phyloP scores from a whole-genome alignment of 1,284 basidiomycete species.

The Inonotus hispidus region DNA sequence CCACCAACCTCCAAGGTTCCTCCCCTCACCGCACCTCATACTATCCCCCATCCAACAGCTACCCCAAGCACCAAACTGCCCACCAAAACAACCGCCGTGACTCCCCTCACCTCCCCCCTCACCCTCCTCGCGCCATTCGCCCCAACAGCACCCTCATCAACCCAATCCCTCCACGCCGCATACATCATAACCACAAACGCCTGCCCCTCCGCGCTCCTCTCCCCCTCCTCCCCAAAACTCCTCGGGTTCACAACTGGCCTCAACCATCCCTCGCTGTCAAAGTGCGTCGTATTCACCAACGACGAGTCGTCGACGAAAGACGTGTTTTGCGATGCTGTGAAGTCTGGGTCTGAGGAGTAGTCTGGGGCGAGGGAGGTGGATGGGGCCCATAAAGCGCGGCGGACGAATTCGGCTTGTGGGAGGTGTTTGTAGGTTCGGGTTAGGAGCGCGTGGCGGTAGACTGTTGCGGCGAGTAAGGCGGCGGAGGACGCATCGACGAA shows the following conservation, averaged over 20 bases:
- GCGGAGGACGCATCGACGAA: slow-evolving; percentile 77
- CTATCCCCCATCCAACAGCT: neutral
- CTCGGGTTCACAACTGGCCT: slow-evolving; percentile 69
- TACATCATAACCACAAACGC: slow-evolving; percentile 72
- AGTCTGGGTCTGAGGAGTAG: neutral
- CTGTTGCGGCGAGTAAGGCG: slow-evolving; percentile 71
- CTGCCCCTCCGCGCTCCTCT: slow-evolving; percentile 52
- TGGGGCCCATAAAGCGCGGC: slow-evolving; percentile 42
- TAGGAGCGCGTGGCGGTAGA: slow-evolving; percentile 63
- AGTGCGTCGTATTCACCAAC: slow-evolving; percentile 35
- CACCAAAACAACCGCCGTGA: neutral
- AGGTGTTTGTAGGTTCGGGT: slow-evolving; percentile 44
- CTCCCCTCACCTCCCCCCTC: neutral
- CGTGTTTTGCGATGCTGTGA: slow-evolving; percentile 13
- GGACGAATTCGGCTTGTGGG: slow-evolving; percentile 51
- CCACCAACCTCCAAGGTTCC: too few species aligned
- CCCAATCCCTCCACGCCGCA: slow-evolving; percentile 70
- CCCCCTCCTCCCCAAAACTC: slow-evolving; percentile 42
- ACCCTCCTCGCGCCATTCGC: slow-evolving; percentile 16
- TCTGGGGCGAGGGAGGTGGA: neutral
- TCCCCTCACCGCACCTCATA: too few species aligned
- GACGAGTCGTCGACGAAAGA: slow-evolving; percentile 21
- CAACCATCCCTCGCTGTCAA: slow-evolving; percentile 55
- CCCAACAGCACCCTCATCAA: slow-evolving; percentile 43
- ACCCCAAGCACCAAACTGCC: neutral